Base-by-base conservation (phyloP, 495 filamentous ascomycete genomes). In the Talaromyces borbonicus region DNA sequence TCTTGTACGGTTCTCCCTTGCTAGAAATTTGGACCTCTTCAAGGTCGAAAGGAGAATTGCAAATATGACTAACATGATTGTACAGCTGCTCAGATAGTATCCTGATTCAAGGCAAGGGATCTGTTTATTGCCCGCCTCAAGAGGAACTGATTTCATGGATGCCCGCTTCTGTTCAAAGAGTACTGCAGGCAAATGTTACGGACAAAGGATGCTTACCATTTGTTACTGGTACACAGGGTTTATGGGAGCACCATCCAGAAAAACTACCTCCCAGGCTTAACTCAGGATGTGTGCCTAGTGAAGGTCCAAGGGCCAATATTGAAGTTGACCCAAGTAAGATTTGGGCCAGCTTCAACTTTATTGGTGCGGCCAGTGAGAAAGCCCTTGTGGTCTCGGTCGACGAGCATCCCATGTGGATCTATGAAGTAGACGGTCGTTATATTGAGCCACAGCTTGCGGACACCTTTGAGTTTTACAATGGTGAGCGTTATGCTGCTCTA, bases 91-190 rank as follows among this genome's bases (percentile, higher is more conserved):
- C 65, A 29, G 72, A 77, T 41, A 68, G 62, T 42, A 52, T 77
- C 11, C 63, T 79, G 0, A 54, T 79, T 48, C 77, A 79, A 48
- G 74, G 74, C 11, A 65, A 67, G 43, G 75, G 74, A n/a, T 55
- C 56, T 14, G 66, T 74, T 12, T 59, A 72, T 38, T 78, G 74
- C 49, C 65, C 60, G 25, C 53, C 63, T 0, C 50, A 61, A 8
- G 58, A 66, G 2, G 58, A 67, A 14, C 62, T 69, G 26, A 61
- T 51, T 35, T 61, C 45, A 39, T 49, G 54, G 8, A 63, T 65
- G 1, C 67, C 59, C 11, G 39, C 47, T 0, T 25, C 55, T 2
- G 54, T 70, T n/a, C 46, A 66, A 11, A 52, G 54, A 11, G 41
- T 57, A 5, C 57, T 64, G 30, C 57, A 54, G 8, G 60, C 59